A percentile compares a stretch with the other conserved stretches of the same genome.
Evolutionary conservation across 331 rosid species (phyloP).

Genomic region (Acacia pycnantha): DNA sequence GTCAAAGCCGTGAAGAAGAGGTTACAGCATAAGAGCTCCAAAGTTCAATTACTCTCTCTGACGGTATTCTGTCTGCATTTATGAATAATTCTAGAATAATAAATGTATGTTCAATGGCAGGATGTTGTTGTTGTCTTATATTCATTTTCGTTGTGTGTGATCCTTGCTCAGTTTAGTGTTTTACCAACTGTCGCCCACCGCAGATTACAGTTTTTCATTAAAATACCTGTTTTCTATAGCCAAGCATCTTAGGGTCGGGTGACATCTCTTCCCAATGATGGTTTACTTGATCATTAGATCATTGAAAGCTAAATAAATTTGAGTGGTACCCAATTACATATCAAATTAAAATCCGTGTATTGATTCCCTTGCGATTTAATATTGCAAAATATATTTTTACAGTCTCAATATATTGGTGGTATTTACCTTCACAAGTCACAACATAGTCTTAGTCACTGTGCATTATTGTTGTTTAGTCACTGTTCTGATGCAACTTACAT

Average conservation of each 20-base stretch:
- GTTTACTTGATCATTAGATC: background rate
- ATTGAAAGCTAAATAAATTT: background rate
- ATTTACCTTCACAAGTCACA: conserved; percentile 1
- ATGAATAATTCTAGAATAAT: background rate
- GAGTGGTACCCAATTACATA: background rate
- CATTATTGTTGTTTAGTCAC: conserved; percentile 3
- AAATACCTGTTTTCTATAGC: no score
- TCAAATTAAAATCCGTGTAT: conserved; percentile 7
- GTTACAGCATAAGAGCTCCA: conserved; percentile 88
- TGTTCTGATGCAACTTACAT: background rate
- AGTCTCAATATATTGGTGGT: background rate
- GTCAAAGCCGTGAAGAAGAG: conserved; percentile 92
- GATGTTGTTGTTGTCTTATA: background rate
- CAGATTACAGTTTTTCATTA: background rate
- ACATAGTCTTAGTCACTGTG: background rate
- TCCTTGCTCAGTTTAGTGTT: background rate
- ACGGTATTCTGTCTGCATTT: conserved; percentile 56
- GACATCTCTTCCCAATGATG: background rate
- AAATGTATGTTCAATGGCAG: background rate
- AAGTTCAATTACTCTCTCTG: conserved; percentile 78
- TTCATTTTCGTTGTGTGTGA: background rate
- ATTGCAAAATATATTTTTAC: background rate
- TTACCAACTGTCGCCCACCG: background rate
- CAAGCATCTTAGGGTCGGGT: background rate
- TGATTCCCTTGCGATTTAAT: background rate